These are phyloP conservation scores for Talaromyces stipitatus DNA, from an alignment of 495 filamentous ascomycete genomes.

Conservation along the genomic window DNA sequence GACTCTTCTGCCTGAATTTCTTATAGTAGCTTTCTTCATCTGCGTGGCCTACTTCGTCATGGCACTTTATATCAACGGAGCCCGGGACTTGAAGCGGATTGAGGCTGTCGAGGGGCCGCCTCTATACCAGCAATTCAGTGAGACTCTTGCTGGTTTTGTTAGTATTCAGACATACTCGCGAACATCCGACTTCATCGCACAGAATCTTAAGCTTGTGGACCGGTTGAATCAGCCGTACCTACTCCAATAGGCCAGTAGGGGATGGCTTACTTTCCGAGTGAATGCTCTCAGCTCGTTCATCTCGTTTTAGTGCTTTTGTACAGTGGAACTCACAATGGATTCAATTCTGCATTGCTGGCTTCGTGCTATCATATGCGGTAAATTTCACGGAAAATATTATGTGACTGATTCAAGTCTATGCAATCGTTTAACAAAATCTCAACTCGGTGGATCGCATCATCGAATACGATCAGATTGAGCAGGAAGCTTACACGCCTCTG, in stretches of 20 bases:
- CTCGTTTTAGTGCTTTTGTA: conserved; percentile 91
- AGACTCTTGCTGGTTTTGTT: conserved; percentile 86
- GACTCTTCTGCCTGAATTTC: conserved; percentile 84
- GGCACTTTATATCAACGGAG: conserved; percentile 80
- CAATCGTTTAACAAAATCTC: conserved; percentile 66
- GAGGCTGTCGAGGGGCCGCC: conserved; percentile 75
- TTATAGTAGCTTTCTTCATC: conserved; percentile 79
- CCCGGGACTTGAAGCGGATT: conserved; percentile 68
- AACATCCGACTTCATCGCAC: conserved; percentile 82
- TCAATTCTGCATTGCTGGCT: conserved; percentile 86
- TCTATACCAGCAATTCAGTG: conserved; percentile 95
- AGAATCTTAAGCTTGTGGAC: conserved; percentile 84
- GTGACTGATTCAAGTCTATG: conserved; percentile 76
- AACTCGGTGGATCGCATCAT: conserved; percentile 80
- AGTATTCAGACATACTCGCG: conserved; percentile 96
- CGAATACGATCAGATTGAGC: conserved; percentile 64
- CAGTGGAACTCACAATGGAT: conserved; percentile 74
- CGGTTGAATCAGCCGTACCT: conserved; percentile 88
- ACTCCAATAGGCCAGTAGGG: conserved; percentile 88
- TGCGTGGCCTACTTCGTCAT: conserved; percentile 73
- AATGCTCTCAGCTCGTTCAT: conserved; percentile 86
- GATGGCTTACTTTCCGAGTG: conserved; percentile 91
- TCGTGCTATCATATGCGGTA: conserved; percentile 94
- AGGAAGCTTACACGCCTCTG: conserved; percentile 49
- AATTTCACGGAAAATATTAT: conserved; percentile 97